phyloP scores from a whole-genome alignment of 257 asterid species.

The Solanum pinnatisectum region DNA sequence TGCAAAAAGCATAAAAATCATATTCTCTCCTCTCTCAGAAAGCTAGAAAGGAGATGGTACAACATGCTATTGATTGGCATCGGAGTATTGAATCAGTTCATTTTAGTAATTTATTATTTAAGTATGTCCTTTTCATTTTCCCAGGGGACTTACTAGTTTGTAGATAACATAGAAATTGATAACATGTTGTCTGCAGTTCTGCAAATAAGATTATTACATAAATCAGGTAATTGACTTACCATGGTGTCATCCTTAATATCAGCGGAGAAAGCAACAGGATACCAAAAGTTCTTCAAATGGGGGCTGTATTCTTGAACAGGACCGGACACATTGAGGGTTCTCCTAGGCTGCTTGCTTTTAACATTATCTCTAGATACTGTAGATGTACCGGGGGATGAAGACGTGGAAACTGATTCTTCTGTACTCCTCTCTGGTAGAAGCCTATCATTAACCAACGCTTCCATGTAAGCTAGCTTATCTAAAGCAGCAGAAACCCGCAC shows the following conservation, averaged over 20 bases:
- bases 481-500: slow-evolving; percentile 79
- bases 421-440: slow-evolving; percentile 51
- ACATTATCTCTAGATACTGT: slow-evolving; percentile 15
- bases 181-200: not conserved
- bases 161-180: not conserved
- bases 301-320: slow-evolving; percentile 66
- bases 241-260: slow-evolving; percentile 82
- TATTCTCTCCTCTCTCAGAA: not conserved
- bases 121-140: not conserved
- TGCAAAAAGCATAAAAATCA: not conserved
- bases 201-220: not conserved
- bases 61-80: not conserved
- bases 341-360: slow-evolving; percentile 27
- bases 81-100: not conserved
- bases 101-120: not conserved
- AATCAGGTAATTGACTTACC: slow-evolving; percentile 33
- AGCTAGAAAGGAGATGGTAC: not conserved
- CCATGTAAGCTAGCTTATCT: slow-evolving; percentile 91
- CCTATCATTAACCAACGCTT: slow-evolving; percentile 68
- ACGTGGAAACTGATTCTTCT: slow-evolving; percentile 20
- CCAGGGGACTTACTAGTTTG: not conserved
- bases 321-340: slow-evolving; percentile 71
- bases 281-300: slow-evolving; percentile 80
- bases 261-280: slow-evolving; percentile 82
- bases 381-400: slow-evolving; percentile 49